Conservation (phyloP, 495 filamentous ascomycete genomes). For the Hypoxylon intermedium region DNA sequence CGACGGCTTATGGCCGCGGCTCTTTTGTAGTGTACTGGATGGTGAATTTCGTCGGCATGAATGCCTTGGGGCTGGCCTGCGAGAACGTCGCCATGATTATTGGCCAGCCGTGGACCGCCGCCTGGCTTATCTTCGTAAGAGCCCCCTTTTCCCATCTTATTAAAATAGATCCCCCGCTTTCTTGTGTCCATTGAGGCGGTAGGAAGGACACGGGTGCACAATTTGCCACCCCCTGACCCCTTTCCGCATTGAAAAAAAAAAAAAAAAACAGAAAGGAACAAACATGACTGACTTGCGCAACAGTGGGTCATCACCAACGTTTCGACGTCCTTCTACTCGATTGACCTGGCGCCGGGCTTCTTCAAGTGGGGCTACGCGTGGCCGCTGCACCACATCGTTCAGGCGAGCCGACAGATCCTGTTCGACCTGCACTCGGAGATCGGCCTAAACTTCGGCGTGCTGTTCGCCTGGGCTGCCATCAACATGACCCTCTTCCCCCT, state of each 20-base stretch:
- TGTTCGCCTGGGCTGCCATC: slow-evolving; percentile 67
- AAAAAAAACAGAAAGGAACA: not conserved
- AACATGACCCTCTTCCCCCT: slow-evolving; percentile 67
- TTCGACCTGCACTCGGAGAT: slow-evolving; percentile 69
- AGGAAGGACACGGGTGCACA: not conserved
- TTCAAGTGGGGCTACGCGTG: slow-evolving; percentile 75
- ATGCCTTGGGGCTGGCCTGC: slow-evolving; percentile 69
- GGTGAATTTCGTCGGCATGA: slow-evolving; percentile 76
- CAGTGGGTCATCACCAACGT: slow-evolving; percentile 76
- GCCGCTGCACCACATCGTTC: slow-evolving; percentile 73
- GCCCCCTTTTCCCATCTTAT: not conserved
- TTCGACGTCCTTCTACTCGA: slow-evolving; percentile 66
- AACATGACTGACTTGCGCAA: slow-evolving; percentile 1
- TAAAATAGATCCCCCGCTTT: not conserved
- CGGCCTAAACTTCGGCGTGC: slow-evolving; percentile 68
- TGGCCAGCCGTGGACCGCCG: slow-evolving; percentile 69
- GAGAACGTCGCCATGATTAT: slow-evolving; percentile 77
- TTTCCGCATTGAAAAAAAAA: not conserved
- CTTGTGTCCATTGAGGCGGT: not conserved
- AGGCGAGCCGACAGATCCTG: slow-evolving; percentile 66
- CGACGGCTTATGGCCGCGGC: slow-evolving; percentile 65
- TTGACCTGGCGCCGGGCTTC: slow-evolving; percentile 66
- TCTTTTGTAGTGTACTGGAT: slow-evolving; percentile 78
- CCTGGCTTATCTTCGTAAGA: slow-evolving; percentile 70
- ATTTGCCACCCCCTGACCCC: not conserved